These are phyloP conservation scores for Pittosporum tobira DNA, from an alignment of 129 eudicot species.

Conservation along the genomic window DNA sequence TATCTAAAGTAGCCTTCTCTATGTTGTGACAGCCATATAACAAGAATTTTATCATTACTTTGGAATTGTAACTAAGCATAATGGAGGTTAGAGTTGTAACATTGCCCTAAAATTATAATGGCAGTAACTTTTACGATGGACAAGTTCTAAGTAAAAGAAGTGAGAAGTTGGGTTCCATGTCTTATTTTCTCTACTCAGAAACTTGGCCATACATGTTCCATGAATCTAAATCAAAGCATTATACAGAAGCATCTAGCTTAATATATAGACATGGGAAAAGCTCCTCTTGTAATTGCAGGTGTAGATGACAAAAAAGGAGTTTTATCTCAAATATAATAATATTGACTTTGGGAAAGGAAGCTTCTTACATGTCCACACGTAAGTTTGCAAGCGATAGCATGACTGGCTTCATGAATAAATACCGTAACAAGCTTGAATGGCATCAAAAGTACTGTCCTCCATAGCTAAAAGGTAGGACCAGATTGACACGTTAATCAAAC, in stretches of 20 bases:
- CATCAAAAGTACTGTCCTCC: conserved; percentile 53
- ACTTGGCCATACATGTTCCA: too few species aligned
- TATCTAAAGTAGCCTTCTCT: neutral
- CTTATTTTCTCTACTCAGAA: neutral
- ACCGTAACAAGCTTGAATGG: conserved; percentile 73
- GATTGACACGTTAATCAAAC: neutral
- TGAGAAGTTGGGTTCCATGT: neutral
- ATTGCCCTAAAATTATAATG: too few species aligned
- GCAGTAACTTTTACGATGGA: neutral
- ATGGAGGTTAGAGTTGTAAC: too few species aligned
- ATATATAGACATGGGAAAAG: neutral
- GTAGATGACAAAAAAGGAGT: neutral
- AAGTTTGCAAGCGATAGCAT: conserved; percentile 70
- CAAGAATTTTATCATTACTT: neutral
- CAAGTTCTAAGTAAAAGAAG: neutral
- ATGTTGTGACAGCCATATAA: neutral
- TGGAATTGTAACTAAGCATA: too few species aligned
- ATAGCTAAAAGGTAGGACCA: conserved; percentile 36
- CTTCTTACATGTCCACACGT: conserved; percentile 64
- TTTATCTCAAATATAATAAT: too few species aligned
- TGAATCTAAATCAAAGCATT: too few species aligned
- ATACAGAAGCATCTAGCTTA: neutral
- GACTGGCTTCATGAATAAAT: conserved; percentile 73
- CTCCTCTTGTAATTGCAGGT: neutral
- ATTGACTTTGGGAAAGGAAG: too few species aligned